These are phyloP conservation scores for Ustilago hordei DNA, from an alignment of 1,284 basidiomycete genomes.

Conservation along the genomic window DNA sequence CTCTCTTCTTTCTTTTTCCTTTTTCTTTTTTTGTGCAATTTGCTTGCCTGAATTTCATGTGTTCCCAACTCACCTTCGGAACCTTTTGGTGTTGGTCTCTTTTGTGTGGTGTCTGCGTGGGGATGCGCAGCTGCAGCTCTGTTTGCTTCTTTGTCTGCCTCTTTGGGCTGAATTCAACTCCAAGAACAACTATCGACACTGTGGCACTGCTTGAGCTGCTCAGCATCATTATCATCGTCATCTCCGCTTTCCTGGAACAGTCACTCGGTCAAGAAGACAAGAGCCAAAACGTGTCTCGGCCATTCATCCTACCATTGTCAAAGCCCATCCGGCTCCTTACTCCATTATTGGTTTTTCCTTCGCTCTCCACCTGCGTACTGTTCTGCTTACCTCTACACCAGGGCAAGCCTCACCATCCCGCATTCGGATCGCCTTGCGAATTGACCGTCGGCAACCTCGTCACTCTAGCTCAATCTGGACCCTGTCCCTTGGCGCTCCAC, in stretches of 20 bases:
- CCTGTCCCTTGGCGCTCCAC: background rate
- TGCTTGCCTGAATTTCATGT: conserved; percentile 1
- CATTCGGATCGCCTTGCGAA: background rate
- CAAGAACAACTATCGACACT: background rate
- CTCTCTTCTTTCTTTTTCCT: background rate
- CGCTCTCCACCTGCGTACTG: background rate
- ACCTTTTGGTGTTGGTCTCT: conserved; percentile 7
- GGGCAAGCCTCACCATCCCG: background rate
- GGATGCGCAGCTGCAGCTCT: conserved; percentile 2
- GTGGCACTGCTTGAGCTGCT: background rate
- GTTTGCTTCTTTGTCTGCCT: conserved; percentile 4
- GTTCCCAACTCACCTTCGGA: background rate
- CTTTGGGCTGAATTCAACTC: background rate
- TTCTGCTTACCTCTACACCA: background rate
- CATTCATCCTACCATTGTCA: background rate
- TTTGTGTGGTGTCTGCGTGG: conserved; percentile 5
- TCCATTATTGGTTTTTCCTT: background rate
- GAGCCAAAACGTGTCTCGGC: background rate
- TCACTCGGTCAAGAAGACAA: background rate
- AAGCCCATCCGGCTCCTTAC: background rate
- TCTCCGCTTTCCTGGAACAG: background rate
- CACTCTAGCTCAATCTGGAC: background rate
- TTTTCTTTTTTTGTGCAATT: background rate
- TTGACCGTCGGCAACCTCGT: conserved; percentile 1
- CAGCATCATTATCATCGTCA: background rate